Evolutionary conservation across 2,329 filamentous ascomycete genomes (phyloP), one percentile per base, ranked within the genome.

Genomic region (Thyridium curvatum): DNA sequence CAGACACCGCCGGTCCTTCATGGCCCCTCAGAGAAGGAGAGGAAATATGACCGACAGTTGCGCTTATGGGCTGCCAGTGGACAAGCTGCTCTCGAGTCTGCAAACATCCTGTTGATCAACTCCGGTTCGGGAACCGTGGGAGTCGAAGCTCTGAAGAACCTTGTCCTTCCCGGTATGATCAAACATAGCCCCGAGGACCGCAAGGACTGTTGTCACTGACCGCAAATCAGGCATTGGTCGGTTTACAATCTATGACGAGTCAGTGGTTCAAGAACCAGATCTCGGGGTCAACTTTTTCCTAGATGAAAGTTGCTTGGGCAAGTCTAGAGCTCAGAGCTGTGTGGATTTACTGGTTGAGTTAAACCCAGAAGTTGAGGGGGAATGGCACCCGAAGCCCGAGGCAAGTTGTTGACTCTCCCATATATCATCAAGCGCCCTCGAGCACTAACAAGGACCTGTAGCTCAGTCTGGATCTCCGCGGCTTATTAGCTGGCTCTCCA

Each of bases 251-350:
- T 83, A 85, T 38, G 93, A 98, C 53, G 80, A 84, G 7, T 77
- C 80, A 2, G 60, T 74, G 3, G 90, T 98, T n/a, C 71, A 69
- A 1, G 83, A 94, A 49, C 72, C 80, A 32, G 93, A 98, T 53
- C 69, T 98, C 31, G 93, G 94, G 4, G 84, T 96, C 46, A 98
- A 98, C 64, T 98, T 98, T 72, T 98, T 98, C 54, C 71, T 98
- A 1, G 87, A 95, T 44, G 80, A 93, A 51, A 68, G 72, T 35
- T 84, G 80, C 47, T 59, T 94, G 30, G 90, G 89, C 38, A 82
- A 81, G 52, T 80, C 80, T 18, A 80, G 93, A 49, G 87, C 91
- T 2, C 76, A 88, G 57, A 82, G 85, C 55, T 86, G 84, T 39
- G 82, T 83, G 41, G 80, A 82, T 45, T 71, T 91, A 39, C 70